These are phyloP conservation scores for Graphiopsis chlorocephala DNA, from an alignment of 2,329 filamentous ascomycete genomes.

Conservation along the genomic window DNA sequence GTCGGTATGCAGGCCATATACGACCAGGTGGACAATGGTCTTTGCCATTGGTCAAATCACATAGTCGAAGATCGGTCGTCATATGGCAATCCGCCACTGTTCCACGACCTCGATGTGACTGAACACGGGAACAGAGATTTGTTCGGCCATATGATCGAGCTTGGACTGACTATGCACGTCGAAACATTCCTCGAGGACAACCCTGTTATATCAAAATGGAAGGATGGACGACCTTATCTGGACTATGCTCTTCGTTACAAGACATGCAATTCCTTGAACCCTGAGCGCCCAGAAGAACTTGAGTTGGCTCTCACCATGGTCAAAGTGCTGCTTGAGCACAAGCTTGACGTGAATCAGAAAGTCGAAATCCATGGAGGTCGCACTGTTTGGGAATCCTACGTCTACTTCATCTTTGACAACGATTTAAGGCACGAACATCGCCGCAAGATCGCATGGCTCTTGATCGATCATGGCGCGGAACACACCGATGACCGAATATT, in stretches of 20 bases:
- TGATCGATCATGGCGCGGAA: not conserved
- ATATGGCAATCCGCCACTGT: not conserved
- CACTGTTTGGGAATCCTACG: not conserved
- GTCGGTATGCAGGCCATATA: not conserved
- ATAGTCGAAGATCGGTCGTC: not conserved
- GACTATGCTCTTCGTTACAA: not conserved
- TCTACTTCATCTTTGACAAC: not conserved
- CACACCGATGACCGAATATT: too few species aligned
- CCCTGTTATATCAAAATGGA: too few species aligned
- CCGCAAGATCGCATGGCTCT: not conserved
- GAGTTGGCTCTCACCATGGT: too few species aligned
- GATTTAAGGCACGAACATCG: too few species aligned
- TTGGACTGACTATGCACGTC: not conserved
- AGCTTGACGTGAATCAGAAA: not conserved
- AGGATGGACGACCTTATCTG: not conserved
- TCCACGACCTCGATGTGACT: not conserved
- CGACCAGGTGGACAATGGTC: too few species aligned
- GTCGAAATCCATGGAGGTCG: not conserved
- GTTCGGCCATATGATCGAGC: not conserved
- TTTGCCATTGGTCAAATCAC: not conserved
- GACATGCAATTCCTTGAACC: not conserved
- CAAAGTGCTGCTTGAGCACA: not conserved
- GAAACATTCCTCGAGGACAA: not conserved
- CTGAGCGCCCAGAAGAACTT: too few species aligned
- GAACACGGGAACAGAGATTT: not conserved